Base-by-base conservation (phyloP, 1,139 yeast genomes). In the Yamadazyma oceani region DNA sequence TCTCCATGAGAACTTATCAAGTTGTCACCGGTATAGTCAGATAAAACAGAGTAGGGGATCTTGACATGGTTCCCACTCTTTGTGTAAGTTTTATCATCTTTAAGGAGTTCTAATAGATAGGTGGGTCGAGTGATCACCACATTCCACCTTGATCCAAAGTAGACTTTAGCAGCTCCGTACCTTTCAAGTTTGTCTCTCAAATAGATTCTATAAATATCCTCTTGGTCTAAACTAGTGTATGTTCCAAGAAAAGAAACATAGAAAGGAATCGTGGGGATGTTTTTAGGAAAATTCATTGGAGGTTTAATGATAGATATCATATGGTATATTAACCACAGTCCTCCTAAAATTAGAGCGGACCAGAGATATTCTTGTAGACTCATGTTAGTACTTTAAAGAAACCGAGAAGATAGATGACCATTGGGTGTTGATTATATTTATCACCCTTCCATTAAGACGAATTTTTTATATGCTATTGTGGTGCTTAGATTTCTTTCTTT, bases 121-220 rank as follows among this genome's bases (percentile, higher is more conserved):
- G 71, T 70, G 1, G 84, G 84, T 36, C 55, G 65, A 1, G 77
- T 63, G 0, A 79, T 76, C 28, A 80, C 51, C 13, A 79, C 69
- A 47, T 80, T 80, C 85, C 85, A 80, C 40, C 82, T 64, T 2
- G 82, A 75, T 4, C 80, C 85, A 62, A 79, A 80, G 50, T 73
- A 80, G 7, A 78, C 63, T 48, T 78, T 78, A 0, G 74, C 85
- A 0, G 83, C 83, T 0, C 85, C 85, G 48, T 73, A 60, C 49
- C 58, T 65, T 45, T 63, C 79, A 47, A 69, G 56, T 32, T 64
- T 66, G 25, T 56, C 62, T 44, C 64, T 65, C 42, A 67, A 56
- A 50, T 64, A 78, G 27, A 36, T 35, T 8, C 71, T 57, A 51
- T 63, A 79, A 9, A 79, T 63, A 28, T 75, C 66, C 23, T 60